Evolutionary conservation across 345 rosid genomes (phyloP), one percentile per base, ranked within the genome.

Genomic region (Bruguiera sexangula): DNA sequence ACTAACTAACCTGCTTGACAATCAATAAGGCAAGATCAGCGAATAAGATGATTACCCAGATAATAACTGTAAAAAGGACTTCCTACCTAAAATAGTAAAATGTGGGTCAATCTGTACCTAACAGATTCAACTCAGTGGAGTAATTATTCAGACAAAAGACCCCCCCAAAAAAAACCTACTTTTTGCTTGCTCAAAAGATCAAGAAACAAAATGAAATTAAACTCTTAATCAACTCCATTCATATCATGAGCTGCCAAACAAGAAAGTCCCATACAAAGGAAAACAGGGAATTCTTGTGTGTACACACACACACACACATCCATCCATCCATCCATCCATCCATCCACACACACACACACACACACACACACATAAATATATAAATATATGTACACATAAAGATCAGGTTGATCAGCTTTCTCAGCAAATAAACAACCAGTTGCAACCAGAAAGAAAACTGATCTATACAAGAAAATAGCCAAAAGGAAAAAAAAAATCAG

Each of bases 41-140:
- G 67, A 51, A 71, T 18, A 20, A 13, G 48, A 63, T 51, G 29
- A 50, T 20, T 54, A 43, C 29, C 13, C 48, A 13, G 46, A 75
- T 20, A 59, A 66, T 76, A 71, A 70, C 54, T 46, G 31, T 52
- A 21, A 29, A 62, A 62, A 56, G 46, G 69, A 71, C 68, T 50
- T 61, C 67, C 54, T 75, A 66, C 75, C 1, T 6, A 53, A 60
- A 0, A 56, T 48, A 36, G 55, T 46, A 15, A 32, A 62, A 62
- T 48, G 76, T 57, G 73, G 73, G 76, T 62, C 80, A 72, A 72
- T 24, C 31, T 63, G 48, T 63, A 63, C 68, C 76, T 13, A 76
- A 53, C 70, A 11, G 16, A 67, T 57, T 67, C 36, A 32, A 32
- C 65, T 48, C 62, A 64, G 26, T 63, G 13, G 27, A 50, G 37